Percentiles rank a stretch among this genome's conserved stretches.
phyloP scores from a whole-genome alignment of 75 land plant genomes.

The Gnetum montanum region DNA sequence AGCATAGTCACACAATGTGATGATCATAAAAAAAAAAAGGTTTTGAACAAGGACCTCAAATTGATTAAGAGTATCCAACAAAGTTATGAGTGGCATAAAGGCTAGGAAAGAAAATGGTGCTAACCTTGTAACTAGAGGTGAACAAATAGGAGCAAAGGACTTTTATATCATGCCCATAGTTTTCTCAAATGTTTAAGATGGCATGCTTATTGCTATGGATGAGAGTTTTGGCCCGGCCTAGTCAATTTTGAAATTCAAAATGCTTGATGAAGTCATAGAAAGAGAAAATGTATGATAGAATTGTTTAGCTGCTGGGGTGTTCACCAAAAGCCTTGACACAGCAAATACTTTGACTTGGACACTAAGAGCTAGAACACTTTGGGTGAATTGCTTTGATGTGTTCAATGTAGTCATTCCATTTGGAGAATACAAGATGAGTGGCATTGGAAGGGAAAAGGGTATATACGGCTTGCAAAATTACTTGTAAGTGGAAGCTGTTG shows the following conservation, averaged over 20 bases:
- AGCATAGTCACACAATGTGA: neutral
- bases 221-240: conserved; percentile 52
- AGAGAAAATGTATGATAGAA: conserved; percentile 60
- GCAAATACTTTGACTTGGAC: conserved; percentile 78
- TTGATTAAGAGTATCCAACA: conserved; percentile 30
- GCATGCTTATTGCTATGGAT: conserved; percentile 27
- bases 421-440: conserved; percentile 96
- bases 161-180: conserved; percentile 46
- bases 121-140: conserved; percentile 36
- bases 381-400: conserved; percentile 80
- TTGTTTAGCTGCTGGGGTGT: conserved; percentile 91
- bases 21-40: too few relatives aligned
- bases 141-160: conserved; percentile 25
- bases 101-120: conserved; percentile 31
- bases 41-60: conserved; percentile 9
- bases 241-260: conserved; percentile 35
- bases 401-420: conserved; percentile 91
- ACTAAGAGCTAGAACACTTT: conserved; percentile 67
- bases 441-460: conserved; percentile 87
- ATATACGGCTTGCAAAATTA: conserved; percentile 66
- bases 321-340: conserved; percentile 61
- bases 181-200: conserved; percentile 37
- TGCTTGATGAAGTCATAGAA: conserved; percentile 46
- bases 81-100: conserved; percentile 25
- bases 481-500: conserved; percentile 82